Evolutionary conservation across 2,329 filamentous ascomycete species (phyloP).

Genomic region (Zasmidium citrigriseum): DNA sequence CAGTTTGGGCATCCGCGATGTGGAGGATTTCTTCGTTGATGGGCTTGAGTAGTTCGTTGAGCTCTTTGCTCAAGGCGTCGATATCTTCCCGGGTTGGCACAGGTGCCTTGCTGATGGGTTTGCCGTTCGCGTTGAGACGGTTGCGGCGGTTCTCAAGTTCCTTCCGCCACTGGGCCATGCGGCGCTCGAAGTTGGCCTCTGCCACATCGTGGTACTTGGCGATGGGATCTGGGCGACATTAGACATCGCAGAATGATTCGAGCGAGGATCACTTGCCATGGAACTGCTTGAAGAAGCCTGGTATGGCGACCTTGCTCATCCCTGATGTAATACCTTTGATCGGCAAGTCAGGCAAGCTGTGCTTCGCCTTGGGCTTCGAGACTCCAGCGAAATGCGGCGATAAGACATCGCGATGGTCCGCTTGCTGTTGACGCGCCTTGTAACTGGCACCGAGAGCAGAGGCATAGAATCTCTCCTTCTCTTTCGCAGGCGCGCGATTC

Average conservation of each 20-base stretch:
- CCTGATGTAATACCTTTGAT: neutral
- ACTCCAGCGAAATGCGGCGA: constrained; percentile 13
- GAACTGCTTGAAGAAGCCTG: constrained; percentile 7
- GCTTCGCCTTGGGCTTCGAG: constrained; percentile 7
- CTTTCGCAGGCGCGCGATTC: constrained; percentile 12
- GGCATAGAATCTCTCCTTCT: constrained; percentile 13
- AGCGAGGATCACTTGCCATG: neutral
- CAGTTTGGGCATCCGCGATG: constrained; percentile 7
- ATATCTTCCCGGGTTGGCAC: constrained; percentile 21
- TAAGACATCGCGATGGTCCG: constrained; percentile 1
- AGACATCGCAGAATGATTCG: neutral
- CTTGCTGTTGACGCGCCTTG: constrained; percentile 4
- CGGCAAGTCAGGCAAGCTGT: constrained; percentile 8
- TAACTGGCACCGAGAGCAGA: constrained; percentile 20
- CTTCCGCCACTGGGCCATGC: constrained; percentile 15
- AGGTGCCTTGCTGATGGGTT: constrained; percentile 12
- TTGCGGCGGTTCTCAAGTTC: constrained; percentile 17
- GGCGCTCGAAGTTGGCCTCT: constrained; percentile 1
- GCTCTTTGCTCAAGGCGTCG: constrained; percentile 15
- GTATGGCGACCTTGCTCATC: neutral
- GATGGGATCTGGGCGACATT: constrained; percentile 11
- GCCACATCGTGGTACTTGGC: constrained; percentile 16
- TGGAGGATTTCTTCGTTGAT: constrained; percentile 24
- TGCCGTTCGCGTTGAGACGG: constrained; percentile 21
- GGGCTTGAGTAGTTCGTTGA: constrained; percentile 14